Evolutionary conservation across 169 alveolate species (phyloP).

Genomic region (Plasmodium cynomolgi): DNA sequence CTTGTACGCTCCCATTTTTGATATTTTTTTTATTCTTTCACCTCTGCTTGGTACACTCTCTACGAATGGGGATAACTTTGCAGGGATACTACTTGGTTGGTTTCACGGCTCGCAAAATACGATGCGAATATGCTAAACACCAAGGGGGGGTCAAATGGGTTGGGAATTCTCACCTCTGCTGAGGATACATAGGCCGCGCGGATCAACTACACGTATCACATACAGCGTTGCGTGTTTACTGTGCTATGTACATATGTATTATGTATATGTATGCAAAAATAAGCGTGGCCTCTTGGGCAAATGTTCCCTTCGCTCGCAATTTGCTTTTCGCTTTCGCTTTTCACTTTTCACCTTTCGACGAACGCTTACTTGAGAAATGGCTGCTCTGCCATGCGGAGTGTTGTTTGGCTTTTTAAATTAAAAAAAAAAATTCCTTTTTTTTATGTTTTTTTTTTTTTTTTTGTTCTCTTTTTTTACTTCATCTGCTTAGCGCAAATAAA

Average conservation of each 20-base stretch:
- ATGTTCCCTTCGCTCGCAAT: neutral
- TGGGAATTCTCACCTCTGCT: neutral
- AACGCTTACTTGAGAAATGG: neutral
- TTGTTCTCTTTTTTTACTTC: neutral
- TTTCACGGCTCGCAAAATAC: neutral
- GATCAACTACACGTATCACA: neutral
- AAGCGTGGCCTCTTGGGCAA: neutral
- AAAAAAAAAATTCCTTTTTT: neutral
- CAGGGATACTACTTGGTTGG: neutral
- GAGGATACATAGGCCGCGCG: neutral
- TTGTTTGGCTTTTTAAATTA: neutral
- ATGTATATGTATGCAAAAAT: neutral
- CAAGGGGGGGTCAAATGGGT: neutral
- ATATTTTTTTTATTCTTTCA: neutral
- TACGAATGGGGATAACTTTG: neutral
- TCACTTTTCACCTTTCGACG: neutral
- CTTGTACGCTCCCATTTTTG: constrained; percentile 95
- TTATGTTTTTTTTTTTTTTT: neutral
- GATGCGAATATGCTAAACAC: neutral
- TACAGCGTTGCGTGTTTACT: neutral
- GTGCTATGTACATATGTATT: neutral
- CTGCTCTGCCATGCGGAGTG: neutral
- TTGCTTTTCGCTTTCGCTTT: neutral
- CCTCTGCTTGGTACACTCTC: neutral
- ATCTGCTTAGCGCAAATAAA: neutral